Conservation (phyloP, 176 grass and related monocot genomes). For the Oryza glaberrima region DNA sequence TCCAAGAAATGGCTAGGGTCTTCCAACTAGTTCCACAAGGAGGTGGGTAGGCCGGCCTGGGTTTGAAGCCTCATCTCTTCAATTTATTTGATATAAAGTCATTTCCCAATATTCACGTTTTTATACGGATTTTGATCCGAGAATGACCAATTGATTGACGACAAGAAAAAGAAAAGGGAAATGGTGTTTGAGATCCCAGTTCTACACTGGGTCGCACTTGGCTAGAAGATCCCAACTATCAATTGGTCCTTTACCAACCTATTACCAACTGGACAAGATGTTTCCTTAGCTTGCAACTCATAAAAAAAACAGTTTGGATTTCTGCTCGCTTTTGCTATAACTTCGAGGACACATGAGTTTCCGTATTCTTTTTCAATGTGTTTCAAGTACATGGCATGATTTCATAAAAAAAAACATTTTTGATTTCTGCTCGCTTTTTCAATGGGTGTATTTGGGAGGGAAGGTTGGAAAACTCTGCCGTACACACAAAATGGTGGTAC, state of each 20-base stretch:
- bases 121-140: too few species aligned
- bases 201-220: neutral
- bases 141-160: neutral
- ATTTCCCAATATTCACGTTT: too few species aligned
- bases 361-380: neutral
- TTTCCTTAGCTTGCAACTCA: neutral
- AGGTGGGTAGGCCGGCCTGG: too few species aligned
- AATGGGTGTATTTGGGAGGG: too few species aligned
- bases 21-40: too few species aligned
- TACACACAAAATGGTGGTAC: too few species aligned
- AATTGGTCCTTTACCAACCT: neutral
- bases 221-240: too few species aligned
- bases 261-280: neutral
- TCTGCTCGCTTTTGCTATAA: conserved; percentile 11
- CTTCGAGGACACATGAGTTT: neutral
- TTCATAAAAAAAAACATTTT: neutral
- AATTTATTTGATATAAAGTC: too few species aligned
- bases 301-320: neutral
- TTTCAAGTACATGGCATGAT: neutral
- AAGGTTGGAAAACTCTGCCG: too few species aligned
- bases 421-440: conserved; percentile 1
- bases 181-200: neutral
- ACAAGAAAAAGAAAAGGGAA: neutral
- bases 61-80: too few species aligned
- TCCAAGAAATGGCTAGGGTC: too few species aligned